Evolutionary conservation across 2,329 filamentous ascomycete species (phyloP).

Genomic region (Ceratocystis alfenasii): DNA sequence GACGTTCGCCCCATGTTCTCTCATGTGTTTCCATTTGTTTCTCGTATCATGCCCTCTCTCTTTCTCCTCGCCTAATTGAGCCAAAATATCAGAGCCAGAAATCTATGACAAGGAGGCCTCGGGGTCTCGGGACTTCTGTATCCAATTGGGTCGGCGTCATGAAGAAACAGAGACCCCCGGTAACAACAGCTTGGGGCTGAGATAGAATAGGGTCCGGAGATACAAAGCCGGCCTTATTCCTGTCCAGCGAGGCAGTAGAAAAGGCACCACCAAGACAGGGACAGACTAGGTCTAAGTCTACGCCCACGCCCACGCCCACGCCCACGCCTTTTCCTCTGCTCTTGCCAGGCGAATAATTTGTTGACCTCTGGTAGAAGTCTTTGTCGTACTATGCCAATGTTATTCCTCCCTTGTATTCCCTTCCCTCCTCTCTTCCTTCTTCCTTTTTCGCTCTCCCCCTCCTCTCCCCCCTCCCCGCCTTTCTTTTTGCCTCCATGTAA

Average conservation of each 20-base stretch:
- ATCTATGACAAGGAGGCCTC: background rate
- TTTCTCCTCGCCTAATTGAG: background rate
- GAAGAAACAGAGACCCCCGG: no score
- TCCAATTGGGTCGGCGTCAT: no score
- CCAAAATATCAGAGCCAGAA: background rate
- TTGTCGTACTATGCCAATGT: no score
- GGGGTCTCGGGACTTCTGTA: no score
- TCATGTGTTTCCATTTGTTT: conserved; percentile 1
- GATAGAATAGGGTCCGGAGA: background rate
- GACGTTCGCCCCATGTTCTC: background rate
- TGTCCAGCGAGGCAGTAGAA: background rate
- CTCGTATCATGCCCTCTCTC: background rate
- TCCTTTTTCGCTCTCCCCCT: background rate
- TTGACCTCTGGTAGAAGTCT: no score
- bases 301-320: no score
- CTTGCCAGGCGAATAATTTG: no score
- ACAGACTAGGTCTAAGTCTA: no score
- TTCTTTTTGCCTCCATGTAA: conserved; percentile 3
- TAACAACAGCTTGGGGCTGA: background rate
- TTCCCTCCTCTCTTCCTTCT: background rate
- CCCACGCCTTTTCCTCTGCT: no score
- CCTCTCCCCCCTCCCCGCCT: background rate
- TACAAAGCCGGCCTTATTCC: background rate
- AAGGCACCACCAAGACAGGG: background rate
- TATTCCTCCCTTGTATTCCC: no score